These are phyloP conservation scores for Halteria grandinella DNA, from an alignment of 73 alveolate species.

Conservation along the genomic window DNA sequence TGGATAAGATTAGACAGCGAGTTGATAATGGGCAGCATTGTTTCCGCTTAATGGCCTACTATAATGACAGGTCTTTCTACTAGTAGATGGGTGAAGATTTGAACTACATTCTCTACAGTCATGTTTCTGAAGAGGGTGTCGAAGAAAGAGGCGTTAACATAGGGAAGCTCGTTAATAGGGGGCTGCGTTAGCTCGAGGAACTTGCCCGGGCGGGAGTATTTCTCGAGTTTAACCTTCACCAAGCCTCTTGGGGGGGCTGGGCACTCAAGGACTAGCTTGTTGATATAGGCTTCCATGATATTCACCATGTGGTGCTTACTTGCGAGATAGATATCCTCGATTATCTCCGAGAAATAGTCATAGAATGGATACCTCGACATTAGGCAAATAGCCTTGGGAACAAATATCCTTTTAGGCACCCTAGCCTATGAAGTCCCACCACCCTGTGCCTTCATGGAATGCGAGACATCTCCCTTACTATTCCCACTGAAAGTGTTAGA, in stretches of 20 bases:
- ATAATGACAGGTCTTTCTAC: conserved; percentile 49
- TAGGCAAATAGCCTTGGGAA: conserved; percentile 20
- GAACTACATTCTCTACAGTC: neutral
- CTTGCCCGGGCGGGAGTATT: conserved; percentile 1
- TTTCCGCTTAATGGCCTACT: conserved; percentile 10
- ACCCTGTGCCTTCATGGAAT: too few relatives aligned
- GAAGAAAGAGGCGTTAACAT: conserved; percentile 3
- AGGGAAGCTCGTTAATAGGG: conserved; percentile 26
- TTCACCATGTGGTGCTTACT: conserved; percentile 11
- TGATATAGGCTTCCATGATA: conserved; percentile 39
- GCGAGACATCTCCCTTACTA: too few relatives aligned
- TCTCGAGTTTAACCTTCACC: conserved; percentile 7
- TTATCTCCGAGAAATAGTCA: conserved; percentile 24
- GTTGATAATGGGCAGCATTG: neutral
- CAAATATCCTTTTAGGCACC: conserved; percentile 26
- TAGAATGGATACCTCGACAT: conserved; percentile 39
- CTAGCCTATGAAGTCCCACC: too few relatives aligned
- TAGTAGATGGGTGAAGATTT: conserved; percentile 24
- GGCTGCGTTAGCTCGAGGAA: conserved; percentile 22
- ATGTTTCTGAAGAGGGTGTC: conserved; percentile 16
- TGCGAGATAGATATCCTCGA: conserved; percentile 38
- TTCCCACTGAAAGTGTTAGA: too few relatives aligned
- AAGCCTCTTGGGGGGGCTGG: conserved; percentile 55
- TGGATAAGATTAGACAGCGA: conserved; percentile 4
- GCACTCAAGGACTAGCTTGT: conserved; percentile 40